These are phyloP conservation scores for Triangularia verruculosa DNA, from an alignment of 2,329 filamentous ascomycete species.

Conservation along the genomic window DNA sequence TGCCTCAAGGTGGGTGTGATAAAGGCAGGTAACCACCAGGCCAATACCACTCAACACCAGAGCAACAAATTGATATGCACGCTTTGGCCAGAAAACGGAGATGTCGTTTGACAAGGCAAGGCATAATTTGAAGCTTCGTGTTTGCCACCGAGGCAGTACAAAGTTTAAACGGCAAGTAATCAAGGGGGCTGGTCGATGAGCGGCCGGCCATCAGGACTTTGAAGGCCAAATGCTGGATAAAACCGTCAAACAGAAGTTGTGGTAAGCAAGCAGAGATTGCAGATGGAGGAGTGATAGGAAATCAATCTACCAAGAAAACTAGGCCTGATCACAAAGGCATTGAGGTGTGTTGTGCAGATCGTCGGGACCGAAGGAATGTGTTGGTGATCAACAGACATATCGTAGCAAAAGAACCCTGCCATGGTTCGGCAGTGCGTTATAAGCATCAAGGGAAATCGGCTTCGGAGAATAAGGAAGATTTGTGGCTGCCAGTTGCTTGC, in stretches of 20 bases:
- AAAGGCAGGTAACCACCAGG: neutral
- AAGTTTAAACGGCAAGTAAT: neutral
- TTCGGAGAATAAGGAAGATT: neutral
- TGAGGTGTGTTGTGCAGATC: neutral
- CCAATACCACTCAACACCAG: neutral
- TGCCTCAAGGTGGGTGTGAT: neutral
- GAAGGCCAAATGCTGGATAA: neutral
- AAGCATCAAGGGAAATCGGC: neutral
- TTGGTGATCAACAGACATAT: neutral
- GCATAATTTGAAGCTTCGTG: neutral
- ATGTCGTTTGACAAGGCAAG: neutral
- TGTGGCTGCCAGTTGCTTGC: no score
- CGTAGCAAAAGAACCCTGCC: neutral
- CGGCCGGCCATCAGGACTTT: neutral
- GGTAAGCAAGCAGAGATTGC: neutral
- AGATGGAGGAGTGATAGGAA: neutral
- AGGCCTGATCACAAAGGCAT: neutral
- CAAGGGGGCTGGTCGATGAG: neutral
- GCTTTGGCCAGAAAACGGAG: neutral
- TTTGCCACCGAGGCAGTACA: neutral
- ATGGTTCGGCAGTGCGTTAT: neutral
- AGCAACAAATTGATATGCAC: neutral
- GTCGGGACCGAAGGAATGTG: neutral
- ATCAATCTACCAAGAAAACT: neutral
- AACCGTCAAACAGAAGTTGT: neutral